Percentiles rank a stretch among this genome's conserved stretches.
These are phyloP conservation scores for Candida chauliodis DNA, from an alignment of 805 yeast genomes.

Conservation along the genomic window DNA sequence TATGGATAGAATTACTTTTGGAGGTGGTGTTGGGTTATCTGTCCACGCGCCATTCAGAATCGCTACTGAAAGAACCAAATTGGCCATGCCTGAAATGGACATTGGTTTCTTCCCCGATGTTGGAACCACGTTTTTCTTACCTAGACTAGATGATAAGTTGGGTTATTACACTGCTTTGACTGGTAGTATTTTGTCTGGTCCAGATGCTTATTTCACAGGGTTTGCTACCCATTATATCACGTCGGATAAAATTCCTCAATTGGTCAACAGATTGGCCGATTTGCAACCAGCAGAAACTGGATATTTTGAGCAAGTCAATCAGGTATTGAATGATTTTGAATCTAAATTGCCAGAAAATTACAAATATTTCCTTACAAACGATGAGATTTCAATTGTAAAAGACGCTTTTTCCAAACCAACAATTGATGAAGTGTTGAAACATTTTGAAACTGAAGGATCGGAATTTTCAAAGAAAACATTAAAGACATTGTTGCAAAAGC, in stretches of 20 bases:
- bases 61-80: slow-evolving; percentile 85
- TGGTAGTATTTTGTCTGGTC: slow-evolving; percentile 72
- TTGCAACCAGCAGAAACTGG: slow-evolving; percentile 46
- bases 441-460: slow-evolving; percentile 51
- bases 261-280: slow-evolving; percentile 63
- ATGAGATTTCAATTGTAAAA: slow-evolving; percentile 64
- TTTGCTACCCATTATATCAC: slow-evolving; percentile 89
- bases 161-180: slow-evolving; percentile 87
- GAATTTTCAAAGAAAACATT: slow-evolving; percentile 63
- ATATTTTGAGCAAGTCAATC: slow-evolving; percentile 57
- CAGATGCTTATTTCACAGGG: slow-evolving; percentile 79
- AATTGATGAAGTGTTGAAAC: slow-evolving; percentile 54
- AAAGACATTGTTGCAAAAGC: slow-evolving; percentile 57
- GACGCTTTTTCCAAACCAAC: slow-evolving; percentile 53
- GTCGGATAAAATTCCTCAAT: slow-evolving; percentile 55
- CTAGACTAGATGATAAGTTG: slow-evolving; percentile 74
- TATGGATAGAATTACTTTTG: slow-evolving; percentile 94
- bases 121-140: slow-evolving; percentile 86
- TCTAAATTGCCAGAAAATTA: slow-evolving; percentile 58
- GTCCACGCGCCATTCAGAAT: slow-evolving; percentile 90
- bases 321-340: slow-evolving; percentile 75
- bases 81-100: slow-evolving; percentile 98
- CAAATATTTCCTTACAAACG: slow-evolving; percentile 53
- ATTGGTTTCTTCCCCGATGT: slow-evolving; percentile 97
- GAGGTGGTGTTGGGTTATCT: slow-evolving; percentile 93